phyloP scores from a whole-genome alignment of 2,329 filamentous ascomycete genomes.

The Pleoardoris graminearum region DNA sequence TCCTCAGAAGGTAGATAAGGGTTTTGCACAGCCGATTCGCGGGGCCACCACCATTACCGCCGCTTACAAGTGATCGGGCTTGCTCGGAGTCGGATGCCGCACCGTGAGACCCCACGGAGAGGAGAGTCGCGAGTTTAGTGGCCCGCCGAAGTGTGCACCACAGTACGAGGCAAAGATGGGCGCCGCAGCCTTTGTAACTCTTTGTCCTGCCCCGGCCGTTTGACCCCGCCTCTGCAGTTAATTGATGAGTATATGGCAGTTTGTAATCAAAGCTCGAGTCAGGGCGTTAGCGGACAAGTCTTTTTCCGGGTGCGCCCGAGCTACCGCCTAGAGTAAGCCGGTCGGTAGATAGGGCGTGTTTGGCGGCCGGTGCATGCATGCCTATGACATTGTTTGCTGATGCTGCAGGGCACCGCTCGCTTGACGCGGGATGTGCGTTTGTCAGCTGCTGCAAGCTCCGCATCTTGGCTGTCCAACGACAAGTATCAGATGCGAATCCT shows the following conservation, averaged over 20 bases:
- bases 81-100: neutral
- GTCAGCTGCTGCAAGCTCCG: neutral
- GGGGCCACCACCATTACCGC: neutral
- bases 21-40: conserved; percentile 16
- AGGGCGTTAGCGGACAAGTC: neutral
- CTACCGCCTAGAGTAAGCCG: too few relatives aligned
- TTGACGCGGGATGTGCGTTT: neutral
- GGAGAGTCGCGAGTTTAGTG: neutral
- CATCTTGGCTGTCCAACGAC: neutral
- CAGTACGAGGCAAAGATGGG: neutral
- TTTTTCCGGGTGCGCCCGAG: neutral
- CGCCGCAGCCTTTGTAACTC: neutral
- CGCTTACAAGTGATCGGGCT: neutral
- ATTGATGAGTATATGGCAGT: neutral
- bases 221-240: neutral
- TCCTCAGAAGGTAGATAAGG: conserved; percentile 12
- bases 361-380: neutral
- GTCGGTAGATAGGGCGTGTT: too few relatives aligned
- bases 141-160: neutral
- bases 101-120: neutral
- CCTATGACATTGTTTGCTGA: neutral
- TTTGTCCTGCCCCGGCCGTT: neutral
- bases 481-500: neutral
- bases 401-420: neutral
- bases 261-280: conserved; percentile 1